Conservation (phyloP, 148 eudicot genomes). For the Dianthus caryophyllus region DNA sequence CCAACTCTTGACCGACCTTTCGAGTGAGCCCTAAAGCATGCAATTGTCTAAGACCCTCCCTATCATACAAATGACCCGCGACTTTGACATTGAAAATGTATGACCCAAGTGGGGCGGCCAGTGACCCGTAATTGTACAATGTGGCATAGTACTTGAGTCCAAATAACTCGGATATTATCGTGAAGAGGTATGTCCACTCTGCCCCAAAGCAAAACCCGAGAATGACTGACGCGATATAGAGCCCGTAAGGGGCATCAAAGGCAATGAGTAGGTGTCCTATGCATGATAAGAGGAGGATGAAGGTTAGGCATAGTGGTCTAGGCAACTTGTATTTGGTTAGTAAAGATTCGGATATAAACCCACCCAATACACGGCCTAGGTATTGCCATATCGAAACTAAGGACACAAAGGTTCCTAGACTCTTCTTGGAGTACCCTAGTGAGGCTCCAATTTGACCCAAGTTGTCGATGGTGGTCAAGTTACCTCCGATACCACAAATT, state of each 20-base stretch:
- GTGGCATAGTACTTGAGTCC: slow-evolving; percentile 35
- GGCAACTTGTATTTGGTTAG: slow-evolving; percentile 29
- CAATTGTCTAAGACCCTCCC: slow-evolving; percentile 25
- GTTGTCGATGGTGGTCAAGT: slow-evolving; percentile 27
- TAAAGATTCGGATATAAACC: slow-evolving; percentile 26
- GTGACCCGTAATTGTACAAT: slow-evolving; percentile 28
- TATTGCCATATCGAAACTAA: slow-evolving; percentile 33
- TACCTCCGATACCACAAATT: slow-evolving; percentile 32
- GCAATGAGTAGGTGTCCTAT: slow-evolving; percentile 31
- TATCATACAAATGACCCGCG: slow-evolving; percentile 30
- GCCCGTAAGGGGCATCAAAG: slow-evolving; percentile 27
- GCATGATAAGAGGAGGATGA: slow-evolving; percentile 26
- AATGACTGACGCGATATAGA: slow-evolving; percentile 24
- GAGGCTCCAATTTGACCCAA: slow-evolving; percentile 31
- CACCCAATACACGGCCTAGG: slow-evolving; percentile 30
- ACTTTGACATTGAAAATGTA: slow-evolving; percentile 29
- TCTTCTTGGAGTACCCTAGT: slow-evolving; percentile 27
- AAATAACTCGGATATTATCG: slow-evolving; percentile 29
- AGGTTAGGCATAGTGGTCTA: slow-evolving; percentile 26
- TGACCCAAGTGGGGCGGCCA: slow-evolving; percentile 27
- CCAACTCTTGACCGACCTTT: slow-evolving; percentile 24
- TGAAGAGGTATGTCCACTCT: slow-evolving; percentile 26
- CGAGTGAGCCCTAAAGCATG: slow-evolving; percentile 20
- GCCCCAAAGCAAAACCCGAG: slow-evolving; percentile 34
- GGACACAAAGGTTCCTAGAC: slow-evolving; percentile 31